Conservation (phyloP, 805 yeast genomes). For the Candida hispaniensis region DNA sequence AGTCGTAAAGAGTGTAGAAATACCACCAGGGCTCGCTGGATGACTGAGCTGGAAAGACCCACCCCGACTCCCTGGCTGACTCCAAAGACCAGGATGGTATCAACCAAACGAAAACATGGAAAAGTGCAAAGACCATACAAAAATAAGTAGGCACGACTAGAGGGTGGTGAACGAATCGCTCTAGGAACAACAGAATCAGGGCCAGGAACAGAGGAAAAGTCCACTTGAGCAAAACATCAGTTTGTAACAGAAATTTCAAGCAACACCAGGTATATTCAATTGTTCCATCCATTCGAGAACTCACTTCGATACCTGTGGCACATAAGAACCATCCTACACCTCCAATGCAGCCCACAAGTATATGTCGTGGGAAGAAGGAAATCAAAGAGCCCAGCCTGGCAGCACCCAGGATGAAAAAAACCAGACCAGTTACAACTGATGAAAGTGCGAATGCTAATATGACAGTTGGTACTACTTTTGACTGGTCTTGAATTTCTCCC, state of each 20-base stretch:
- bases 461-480: conserved; percentile 67
- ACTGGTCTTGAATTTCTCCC: conserved; percentile 36
- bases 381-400: conserved; percentile 74
- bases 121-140: conserved; percentile 53
- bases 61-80: conserved; percentile 59
- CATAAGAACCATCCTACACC: conserved; percentile 93
- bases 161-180: conserved; percentile 55
- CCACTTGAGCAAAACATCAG: conserved; percentile 52
- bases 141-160: conserved; percentile 73
- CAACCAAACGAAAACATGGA: conserved; percentile 56
- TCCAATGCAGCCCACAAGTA: conserved; percentile 93
- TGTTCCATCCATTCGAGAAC: conserved; percentile 70
- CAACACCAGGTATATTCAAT: conserved; percentile 53
- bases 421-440: conserved; percentile 75
- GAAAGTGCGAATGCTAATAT: conserved; percentile 75
- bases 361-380: conserved; percentile 93
- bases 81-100: conserved; percentile 57
- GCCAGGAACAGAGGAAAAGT: conserved; percentile 58
- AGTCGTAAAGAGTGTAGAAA: conserved; percentile 65
- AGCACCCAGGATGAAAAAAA: conserved; percentile 67
- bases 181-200: conserved; percentile 45
- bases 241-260: conserved; percentile 16
- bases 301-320: conserved; percentile 84
- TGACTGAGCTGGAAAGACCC: conserved; percentile 66
- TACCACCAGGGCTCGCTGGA: conserved; percentile 76